These are phyloP conservation scores for Talaromyces marneffei DNA, from an alignment of 2,329 filamentous ascomycete genomes.

Conservation along the genomic window DNA sequence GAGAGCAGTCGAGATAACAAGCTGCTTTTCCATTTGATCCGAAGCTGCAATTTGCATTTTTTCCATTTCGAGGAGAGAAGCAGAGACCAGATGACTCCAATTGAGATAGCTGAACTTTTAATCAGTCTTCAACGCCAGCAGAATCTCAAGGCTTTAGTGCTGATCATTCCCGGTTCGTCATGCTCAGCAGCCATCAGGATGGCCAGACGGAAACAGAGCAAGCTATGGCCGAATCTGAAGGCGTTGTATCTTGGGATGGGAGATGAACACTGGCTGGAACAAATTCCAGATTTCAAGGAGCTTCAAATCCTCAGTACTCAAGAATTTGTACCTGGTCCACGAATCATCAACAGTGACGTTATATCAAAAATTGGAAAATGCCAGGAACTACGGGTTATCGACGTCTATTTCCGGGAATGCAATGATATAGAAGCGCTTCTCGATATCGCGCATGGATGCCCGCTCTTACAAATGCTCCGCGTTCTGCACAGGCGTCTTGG, in stretches of 20 bases:
- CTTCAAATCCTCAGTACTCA: background rate
- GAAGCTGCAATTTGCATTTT: background rate
- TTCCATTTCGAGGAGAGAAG: background rate
- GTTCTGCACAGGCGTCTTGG: background rate
- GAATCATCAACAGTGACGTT: background rate
- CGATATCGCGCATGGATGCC: background rate
- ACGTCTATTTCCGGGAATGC: background rate
- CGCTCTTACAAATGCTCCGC: background rate
- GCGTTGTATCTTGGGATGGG: background rate
- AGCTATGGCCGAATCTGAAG: background rate
- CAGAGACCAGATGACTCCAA: background rate
- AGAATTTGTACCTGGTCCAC: background rate
- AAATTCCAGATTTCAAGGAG: constrained; percentile 1
- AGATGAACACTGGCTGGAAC: background rate
- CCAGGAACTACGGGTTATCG: background rate
- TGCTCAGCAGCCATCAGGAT: background rate
- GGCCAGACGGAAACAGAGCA: background rate
- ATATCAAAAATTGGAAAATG: constrained; percentile 4
- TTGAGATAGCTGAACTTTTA: background rate
- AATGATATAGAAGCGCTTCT: background rate
- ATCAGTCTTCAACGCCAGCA: background rate
- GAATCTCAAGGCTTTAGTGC: background rate
- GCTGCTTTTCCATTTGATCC: background rate
- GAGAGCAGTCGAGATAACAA: background rate
- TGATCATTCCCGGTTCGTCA: background rate